Evolutionary conservation across 108 stramenopile genomes (phyloP).

Genomic region (Cyclostephanos tholiformis): DNA sequence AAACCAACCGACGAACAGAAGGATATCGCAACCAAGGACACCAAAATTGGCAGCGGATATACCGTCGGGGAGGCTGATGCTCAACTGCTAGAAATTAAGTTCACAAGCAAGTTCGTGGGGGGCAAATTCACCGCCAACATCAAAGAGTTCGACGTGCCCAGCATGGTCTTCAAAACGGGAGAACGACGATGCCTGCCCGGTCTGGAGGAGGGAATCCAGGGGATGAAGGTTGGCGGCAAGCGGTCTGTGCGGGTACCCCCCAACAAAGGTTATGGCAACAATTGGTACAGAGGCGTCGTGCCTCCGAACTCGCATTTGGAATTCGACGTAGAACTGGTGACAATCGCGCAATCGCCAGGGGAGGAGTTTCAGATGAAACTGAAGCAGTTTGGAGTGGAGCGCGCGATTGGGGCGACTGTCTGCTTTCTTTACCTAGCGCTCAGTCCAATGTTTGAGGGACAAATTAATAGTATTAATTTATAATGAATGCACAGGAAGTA

Average conservation of each 20-base stretch:
- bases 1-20: slow-evolving; percentile 26
- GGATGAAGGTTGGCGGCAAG: slow-evolving; percentile 46
- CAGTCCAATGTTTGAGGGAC: slow-evolving; percentile 43
- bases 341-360: slow-evolving; percentile 34
- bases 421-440: slow-evolving; percentile 42
- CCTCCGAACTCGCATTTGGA: slow-evolving; percentile 50
- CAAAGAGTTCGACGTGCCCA: slow-evolving; percentile 31
- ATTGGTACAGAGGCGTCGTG: slow-evolving; percentile 50
- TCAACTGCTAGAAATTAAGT: slow-evolving; percentile 45
- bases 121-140: slow-evolving; percentile 41
- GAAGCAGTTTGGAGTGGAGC: slow-evolving; percentile 44
- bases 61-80: slow-evolving; percentile 11
- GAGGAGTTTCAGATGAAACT: slow-evolving; percentile 49
- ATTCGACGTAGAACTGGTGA: slow-evolving; percentile 33
- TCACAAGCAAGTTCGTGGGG: slow-evolving; percentile 33
- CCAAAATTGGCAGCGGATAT: slow-evolving; percentile 31
- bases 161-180: slow-evolving; percentile 48
- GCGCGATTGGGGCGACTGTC: slow-evolving; percentile 32
- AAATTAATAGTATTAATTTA: slow-evolving; percentile 3
- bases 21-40: slow-evolving; percentile 36
- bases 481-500: too few relatives aligned
- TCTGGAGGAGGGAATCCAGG: slow-evolving; percentile 42
- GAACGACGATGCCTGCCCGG: slow-evolving; percentile 42
- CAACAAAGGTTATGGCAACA: slow-evolving; percentile 43
- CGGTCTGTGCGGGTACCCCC: slow-evolving; percentile 42